phyloP scores from a whole-genome alignment of 2,329 filamentous ascomycete species.

The Fusarium verticillioides region DNA sequence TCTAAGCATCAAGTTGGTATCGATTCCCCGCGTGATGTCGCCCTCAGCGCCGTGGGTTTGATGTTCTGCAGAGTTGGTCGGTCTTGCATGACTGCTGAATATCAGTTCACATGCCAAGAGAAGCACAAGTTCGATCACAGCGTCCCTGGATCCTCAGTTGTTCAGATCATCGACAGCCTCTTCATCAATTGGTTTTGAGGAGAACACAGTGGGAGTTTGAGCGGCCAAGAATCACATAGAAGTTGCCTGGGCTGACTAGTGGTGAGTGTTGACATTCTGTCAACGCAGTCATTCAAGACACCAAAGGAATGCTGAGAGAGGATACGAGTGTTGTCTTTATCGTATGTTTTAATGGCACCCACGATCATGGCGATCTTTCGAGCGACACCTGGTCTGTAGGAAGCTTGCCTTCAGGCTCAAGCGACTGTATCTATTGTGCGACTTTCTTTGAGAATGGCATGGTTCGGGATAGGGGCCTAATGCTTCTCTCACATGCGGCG shows the following conservation, averaged over 20 bases:
- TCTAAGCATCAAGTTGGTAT: neutral
- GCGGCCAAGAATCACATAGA: neutral
- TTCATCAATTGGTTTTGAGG: too few species aligned
- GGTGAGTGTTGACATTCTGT: neutral
- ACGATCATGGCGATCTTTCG: neutral
- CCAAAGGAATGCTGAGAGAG: too few species aligned
- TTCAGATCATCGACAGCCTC: rapidly evolving
- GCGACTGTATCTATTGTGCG: too few species aligned
- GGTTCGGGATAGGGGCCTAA: too few species aligned
- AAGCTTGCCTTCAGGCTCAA: neutral
- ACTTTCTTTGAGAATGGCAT: too few species aligned
- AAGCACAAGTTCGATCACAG: neutral
- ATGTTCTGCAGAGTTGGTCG: neutral
- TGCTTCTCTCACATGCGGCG: neutral
- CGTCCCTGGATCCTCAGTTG: rapidly evolving
- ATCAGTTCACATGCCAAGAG: neutral
- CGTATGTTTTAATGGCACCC: too few species aligned
- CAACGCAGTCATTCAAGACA: rapidly evolving
- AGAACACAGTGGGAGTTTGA: rapidly evolving
- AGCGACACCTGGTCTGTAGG: neutral
- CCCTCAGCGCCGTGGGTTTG: neutral
- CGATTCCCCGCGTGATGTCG: neutral
- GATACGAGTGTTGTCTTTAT: neutral
- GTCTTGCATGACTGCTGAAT: neutral
- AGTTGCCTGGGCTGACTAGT: neutral